Evolutionary conservation across 2,329 filamentous ascomycete species (phyloP), one percentile per base, ranked within the genome.

Genomic region (Myriosclerotinia scirpicola): DNA sequence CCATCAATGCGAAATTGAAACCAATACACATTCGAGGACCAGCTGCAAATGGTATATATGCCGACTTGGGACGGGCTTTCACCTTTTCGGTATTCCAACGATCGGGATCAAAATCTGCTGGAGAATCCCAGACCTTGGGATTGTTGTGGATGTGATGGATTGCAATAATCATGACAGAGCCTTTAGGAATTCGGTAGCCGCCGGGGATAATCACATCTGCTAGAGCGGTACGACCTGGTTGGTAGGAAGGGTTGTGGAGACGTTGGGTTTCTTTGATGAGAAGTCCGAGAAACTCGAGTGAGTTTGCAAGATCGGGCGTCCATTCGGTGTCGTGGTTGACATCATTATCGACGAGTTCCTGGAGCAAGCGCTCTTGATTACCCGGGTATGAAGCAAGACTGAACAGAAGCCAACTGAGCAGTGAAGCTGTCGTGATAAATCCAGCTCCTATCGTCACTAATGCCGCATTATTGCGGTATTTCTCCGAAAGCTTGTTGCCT

Each of bases 361-460:
- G 80, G 5, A 82, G 74, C 2, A 83, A 75, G 5, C 76, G 74
- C 3, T 79, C 80, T 67, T 83, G 81, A 70, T 79, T 78, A 2
- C 79, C 80, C 0, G 76, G 74, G 65, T 83, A 82, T 1, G 75
- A 75, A 15, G 77, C 76, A 12, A 82, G 74, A 2, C 77, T 75
- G 71, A 79, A 83, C 17, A 83, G 74, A 5, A 80, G 72, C 81
- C 81, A 83, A 11, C 80, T 80, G 4, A 83, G 77, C 1, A 83
- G 77, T 3, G 79, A 78, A 30, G 78, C 78, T 2, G 79, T 83
- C 0, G 81, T 83, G 2, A 78, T 80, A 69, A 83, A 83, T 4
- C 81, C 81, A 12, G 81, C 81, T 12, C 74, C 81, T 5, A 77
- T 77, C 2, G 76, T 77, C 1, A 82, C 79, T 12, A 81, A 72